phyloP scores from a whole-genome alignment of 2,329 filamentous ascomycete species.

The Fusarium abutilonis region DNA sequence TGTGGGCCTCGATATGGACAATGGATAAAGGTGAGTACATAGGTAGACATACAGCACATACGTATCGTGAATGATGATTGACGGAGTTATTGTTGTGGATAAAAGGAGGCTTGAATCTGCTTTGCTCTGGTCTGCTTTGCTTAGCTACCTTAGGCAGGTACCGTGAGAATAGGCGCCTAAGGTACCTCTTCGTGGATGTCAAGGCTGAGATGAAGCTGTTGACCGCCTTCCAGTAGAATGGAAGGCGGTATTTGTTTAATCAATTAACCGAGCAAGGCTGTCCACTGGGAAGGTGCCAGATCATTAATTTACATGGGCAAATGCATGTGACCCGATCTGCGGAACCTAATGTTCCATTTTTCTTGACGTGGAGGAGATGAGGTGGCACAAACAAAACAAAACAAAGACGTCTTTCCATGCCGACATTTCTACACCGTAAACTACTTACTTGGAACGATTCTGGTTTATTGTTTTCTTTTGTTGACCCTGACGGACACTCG shows the following conservation, averaged over 20 bases:
- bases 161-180: too few species aligned
- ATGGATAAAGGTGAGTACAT: constrained; percentile 21
- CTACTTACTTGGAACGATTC: constrained; percentile 5
- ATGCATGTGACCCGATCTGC: constrained; percentile 46
- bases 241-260: constrained; percentile 23
- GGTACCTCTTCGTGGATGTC: background rate
- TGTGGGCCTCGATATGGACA: constrained; percentile 38
- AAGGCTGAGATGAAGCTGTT: constrained; percentile 20
- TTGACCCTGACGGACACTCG: background rate
- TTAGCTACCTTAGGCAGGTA: background rate
- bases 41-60: background rate
- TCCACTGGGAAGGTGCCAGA: constrained; percentile 37
- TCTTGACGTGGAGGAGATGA: constrained; percentile 28
- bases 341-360: constrained; percentile 18
- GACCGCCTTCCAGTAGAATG: constrained; percentile 21
- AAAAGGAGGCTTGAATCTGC: background rate
- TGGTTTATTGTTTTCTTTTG: constrained; percentile 1
- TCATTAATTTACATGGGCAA: constrained; percentile 33
- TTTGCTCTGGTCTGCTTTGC: background rate
- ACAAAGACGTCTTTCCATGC: constrained; percentile 10
- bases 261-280: constrained; percentile 31
- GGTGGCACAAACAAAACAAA: constrained; percentile 30
- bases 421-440: constrained; percentile 16
- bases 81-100: constrained; percentile 9
- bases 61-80: constrained; percentile 3